Percentiles rank a stretch among this genome's conserved stretches.
phyloP scores from a whole-genome alignment of 1,284 basidiomycete genomes.

The Melampsora larici-populina region DNA sequence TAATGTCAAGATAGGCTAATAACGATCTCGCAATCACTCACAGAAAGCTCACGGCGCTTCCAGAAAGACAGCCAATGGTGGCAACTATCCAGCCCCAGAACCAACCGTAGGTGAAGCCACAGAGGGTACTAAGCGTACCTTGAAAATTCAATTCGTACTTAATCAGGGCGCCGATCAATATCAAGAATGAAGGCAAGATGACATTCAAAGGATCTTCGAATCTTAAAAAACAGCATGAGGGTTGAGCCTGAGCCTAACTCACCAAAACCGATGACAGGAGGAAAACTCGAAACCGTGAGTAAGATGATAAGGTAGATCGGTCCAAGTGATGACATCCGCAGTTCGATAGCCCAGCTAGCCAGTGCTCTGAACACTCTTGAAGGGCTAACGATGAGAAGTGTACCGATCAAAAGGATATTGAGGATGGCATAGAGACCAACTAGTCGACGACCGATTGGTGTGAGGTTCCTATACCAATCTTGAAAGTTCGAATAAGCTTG shows the following conservation, averaged over 20 bases:
- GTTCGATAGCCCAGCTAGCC: constrained; percentile 28
- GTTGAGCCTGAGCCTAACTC: background rate
- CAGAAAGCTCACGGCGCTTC: constrained; percentile 36
- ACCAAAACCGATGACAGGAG: constrained; percentile 42
- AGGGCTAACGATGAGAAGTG: constrained; percentile 33
- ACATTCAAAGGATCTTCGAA: too few species aligned
- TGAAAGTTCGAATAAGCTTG: constrained; percentile 17
- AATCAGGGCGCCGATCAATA: background rate
- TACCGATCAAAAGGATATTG: constrained; percentile 23
- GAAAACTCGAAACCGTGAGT: constrained; percentile 33
- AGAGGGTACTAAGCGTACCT: constrained; percentile 37
- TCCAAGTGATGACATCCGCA: constrained; percentile 18
- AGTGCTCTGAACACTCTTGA: constrained; percentile 24
- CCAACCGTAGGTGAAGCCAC: constrained; percentile 43
- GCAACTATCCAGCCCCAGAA: constrained; percentile 41
- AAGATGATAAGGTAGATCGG: constrained; percentile 33
- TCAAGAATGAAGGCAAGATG: too few species aligned
- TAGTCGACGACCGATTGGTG: constrained; percentile 5
- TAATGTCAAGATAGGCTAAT: background rate
- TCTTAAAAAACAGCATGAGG: too few species aligned
- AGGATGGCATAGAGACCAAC: constrained; percentile 13
- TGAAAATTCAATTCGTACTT: background rate
- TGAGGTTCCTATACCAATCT: constrained; percentile 30
- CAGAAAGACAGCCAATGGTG: constrained; percentile 23
- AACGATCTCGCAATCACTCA: background rate